phyloP scores from a whole-genome alignment of 2,329 filamentous ascomycete species.

The Bipolaris cookei region DNA sequence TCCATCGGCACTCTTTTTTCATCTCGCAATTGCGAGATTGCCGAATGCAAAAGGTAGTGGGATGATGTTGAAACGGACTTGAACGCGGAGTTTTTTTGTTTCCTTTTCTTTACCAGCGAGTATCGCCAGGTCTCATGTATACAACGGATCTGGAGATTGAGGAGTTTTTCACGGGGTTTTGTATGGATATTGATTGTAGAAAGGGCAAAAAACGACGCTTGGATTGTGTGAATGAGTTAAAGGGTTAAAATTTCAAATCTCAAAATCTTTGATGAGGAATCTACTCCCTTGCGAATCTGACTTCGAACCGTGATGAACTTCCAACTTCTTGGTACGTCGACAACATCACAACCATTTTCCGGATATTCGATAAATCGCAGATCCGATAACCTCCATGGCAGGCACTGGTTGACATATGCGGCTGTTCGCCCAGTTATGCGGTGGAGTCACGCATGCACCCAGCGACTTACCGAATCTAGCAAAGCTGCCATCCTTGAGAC shows the following conservation, averaged over 20 bases:
- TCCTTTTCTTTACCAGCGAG: background rate
- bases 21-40: background rate
- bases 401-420: no score
- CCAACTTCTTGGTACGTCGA: background rate
- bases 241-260: background rate
- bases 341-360: no score
- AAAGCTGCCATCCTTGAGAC: background rate
- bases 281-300: background rate
- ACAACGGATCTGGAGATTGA: background rate
- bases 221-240: background rate
- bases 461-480: no score
- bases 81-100: background rate
- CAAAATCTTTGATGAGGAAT: background rate
- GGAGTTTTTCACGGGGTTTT: background rate
- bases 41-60: background rate
- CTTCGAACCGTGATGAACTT: background rate
- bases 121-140: background rate
- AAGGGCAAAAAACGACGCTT: background rate
- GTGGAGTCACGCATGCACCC: no score
- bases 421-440: no score
- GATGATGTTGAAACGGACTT: background rate
- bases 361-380: no score
- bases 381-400: no score
- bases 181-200: background rate
- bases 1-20: background rate